Conservation (phyloP, 257 asterid genomes). For the Asclepias syriaca region DNA sequence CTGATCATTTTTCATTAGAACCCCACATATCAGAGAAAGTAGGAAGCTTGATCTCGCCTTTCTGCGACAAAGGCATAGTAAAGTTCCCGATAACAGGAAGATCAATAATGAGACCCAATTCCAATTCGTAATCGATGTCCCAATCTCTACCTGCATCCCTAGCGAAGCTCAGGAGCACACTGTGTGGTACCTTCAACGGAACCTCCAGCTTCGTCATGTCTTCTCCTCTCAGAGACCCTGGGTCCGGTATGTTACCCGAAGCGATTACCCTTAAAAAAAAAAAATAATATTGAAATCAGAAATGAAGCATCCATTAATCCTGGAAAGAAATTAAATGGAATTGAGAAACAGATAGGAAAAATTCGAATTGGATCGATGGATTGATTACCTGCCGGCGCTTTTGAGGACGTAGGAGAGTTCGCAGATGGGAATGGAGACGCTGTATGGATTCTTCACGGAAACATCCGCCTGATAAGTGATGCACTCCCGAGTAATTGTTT, state of each 20-base stretch:
- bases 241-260: constrained; percentile 66
- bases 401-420: constrained; percentile 57
- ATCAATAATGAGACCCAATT: constrained; percentile 51
- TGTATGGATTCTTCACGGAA: constrained; percentile 54
- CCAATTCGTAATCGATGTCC: constrained; percentile 62
- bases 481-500: constrained; percentile 42
- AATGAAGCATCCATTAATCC: neutral
- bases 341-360: too few species aligned
- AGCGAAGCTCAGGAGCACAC: constrained; percentile 48
- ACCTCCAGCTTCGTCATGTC: constrained; percentile 53
- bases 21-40: constrained; percentile 40
- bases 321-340: neutral
- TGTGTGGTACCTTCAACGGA: constrained; percentile 55
- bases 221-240: constrained; percentile 66
- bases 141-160: constrained; percentile 70
- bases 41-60: constrained; percentile 81
- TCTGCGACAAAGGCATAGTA: constrained; percentile 53
- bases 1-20: neutral
- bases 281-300: neutral
- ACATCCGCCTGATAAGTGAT: constrained; percentile 54
- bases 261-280: constrained; percentile 45
- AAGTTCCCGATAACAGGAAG: constrained; percentile 60
- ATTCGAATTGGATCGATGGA: too few species aligned
- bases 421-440: constrained; percentile 56
- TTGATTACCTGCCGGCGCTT: constrained; percentile 53